Evolutionary conservation across 2,329 filamentous ascomycete genomes (phyloP), one percentile per base, ranked within the genome.

Genomic region (Paecilomyces sp.): DNA sequence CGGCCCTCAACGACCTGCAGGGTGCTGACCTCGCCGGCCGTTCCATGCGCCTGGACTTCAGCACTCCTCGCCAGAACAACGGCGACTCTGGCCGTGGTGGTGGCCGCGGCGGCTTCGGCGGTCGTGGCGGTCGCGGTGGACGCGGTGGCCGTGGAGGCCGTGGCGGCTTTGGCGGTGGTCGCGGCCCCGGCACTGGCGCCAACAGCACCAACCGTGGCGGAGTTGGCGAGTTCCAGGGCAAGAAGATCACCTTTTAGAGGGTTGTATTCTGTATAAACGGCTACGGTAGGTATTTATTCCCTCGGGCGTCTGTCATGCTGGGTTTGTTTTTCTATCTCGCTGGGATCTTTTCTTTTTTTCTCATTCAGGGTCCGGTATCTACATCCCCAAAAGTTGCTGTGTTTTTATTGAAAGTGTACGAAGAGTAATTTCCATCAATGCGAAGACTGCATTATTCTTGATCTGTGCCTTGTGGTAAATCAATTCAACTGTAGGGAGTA

Each of bases 11-110:
- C 68, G 79, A 82, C 60, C 83, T 90, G 74, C 87, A 90, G 67
- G 91, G 91, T 65, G 80, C 81, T 59, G 86, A 90, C 61, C 83
- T 94, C 68, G 83, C 81, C 64, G 86, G 89, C 59, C 91, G 92
- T 68, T 76, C 84, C 57, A 82, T 96, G 66, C 90, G 92, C 68
- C 86, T 96, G 58, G 92, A 96, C 83, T 97, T 83, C 76, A 89
- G 89, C 65, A 80, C 83, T 64, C 85, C 88, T 67, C 87, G 88
- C 67, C 78, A 80, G 66, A 83, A 83, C 75, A 82, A 84, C 64
- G 76, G 76, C 62, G 76, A 73, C 61, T 70, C 71, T 62, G 77
- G 81, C 64, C 76, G 79, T 58, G 72, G 71, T 62, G 73, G 76
- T 64, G 73, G 77, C 60, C 71, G 80, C 57, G 82, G 82, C 64